Percentiles rank a stretch among this genome's conserved stretches.
Conservation (phyloP, 2,329 filamentous ascomycete genomes). For the Ceratocystis alfenasii region DNA sequence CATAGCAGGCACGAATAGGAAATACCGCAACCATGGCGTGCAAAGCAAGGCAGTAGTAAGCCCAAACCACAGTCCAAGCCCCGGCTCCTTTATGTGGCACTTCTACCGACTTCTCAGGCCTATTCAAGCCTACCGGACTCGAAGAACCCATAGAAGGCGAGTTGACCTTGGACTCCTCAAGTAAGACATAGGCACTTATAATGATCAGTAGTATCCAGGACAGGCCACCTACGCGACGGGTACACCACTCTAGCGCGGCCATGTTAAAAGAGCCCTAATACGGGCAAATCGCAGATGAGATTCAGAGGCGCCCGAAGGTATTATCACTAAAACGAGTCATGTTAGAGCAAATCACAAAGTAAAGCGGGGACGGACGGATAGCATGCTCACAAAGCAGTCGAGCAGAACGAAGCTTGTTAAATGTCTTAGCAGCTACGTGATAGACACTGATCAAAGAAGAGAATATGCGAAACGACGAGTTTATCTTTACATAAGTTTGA, state of each 20-base stretch:
- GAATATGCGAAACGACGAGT: neutral
- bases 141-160: slow-evolving; percentile 31
- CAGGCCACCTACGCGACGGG: slow-evolving; percentile 43
- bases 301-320: slow-evolving; percentile 22
- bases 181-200: slow-evolving; percentile 46
- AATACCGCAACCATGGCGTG: slow-evolving; percentile 54
- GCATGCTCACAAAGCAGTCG: neutral
- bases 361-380: neutral
- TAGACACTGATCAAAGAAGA: neutral
- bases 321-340: slow-evolving; percentile 4
- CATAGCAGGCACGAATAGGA: slow-evolving; percentile 49
- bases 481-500: neutral
- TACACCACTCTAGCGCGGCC: slow-evolving; percentile 44
- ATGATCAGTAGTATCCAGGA: slow-evolving; percentile 40
- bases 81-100: slow-evolving; percentile 33
- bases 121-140: neutral
- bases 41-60: slow-evolving; percentile 53
- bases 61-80: slow-evolving; percentile 43
- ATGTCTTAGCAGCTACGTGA: neutral
- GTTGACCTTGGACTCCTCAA: slow-evolving; percentile 33
- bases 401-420: neutral
- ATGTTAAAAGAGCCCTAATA: slow-evolving; percentile 28
- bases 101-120: neutral
- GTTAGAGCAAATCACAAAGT: neutral
- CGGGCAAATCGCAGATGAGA: neutral